Base-by-base conservation (phyloP, 768 basidiomycete genomes). In the Phaeotremella fagi region DNA sequence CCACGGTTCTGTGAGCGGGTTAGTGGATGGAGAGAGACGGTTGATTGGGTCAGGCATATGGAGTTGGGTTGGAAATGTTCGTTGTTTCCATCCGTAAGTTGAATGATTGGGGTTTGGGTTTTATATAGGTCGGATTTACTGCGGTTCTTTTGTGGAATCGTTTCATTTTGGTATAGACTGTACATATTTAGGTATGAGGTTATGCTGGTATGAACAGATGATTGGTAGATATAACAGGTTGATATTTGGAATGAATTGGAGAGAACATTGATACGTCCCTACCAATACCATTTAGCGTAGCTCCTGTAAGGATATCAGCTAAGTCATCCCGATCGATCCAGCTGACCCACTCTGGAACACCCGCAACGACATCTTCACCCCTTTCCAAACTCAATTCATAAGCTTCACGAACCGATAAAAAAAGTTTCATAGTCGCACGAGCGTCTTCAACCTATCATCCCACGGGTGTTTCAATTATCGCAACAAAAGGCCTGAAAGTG, bases 351-450 rank as follows among this genome's bases (percentile, higher is more conserved):
- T 42, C n/a, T 15, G 66, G 66, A 6, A 71, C 44, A n/a, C 59
- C 60, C 3, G 64, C 47, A 12, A 62, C 49, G n/a, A 55, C 48
- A 27, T 67, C 68, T 38, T 63, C 58, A 9, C 55, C 57, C 14
- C 50, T 55, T 7, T 35, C 22, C 29, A 72, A 41, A n/a, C 36
- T 27, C 14, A 22, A 43, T 48, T 72, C 70, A 37, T 64, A 72
- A 22, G 54, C 54, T 26, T 68, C 61, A 46, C 70, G 38, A 12
- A 68, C 60, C 3, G 28, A 43, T 55, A 64, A 53, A 72, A 86
- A 97, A 29, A 97, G 78, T 0, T 87, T 89, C 87, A 97, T 94
- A 0, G 91, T 86, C 0, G 91, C 90, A 45, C 90, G 81, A 1
- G 92, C 90, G 72, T 98, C 92, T 22, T 82, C 86, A 1, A 94